Base-by-base conservation (phyloP, 306 rosid species). In the Cucurbita pepo region DNA sequence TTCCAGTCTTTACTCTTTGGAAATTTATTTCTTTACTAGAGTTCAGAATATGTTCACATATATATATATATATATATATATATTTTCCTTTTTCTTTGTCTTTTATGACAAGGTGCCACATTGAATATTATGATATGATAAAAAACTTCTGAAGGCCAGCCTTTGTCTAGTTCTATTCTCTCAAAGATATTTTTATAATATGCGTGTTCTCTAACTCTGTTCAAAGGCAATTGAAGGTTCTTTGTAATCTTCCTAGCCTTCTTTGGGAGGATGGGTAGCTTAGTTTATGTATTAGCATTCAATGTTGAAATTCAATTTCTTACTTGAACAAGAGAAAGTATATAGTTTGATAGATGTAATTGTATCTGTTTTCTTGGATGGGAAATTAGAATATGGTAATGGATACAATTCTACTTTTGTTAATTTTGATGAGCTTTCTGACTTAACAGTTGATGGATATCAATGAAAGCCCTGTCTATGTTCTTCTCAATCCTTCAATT, bases 391-490 rank as follows among this genome's bases (percentile, higher is more conserved):
- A 50, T 15, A 30, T 9, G 47, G 3, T 45, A 43, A 41, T 66
- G 30, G 38, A 69, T 67, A 7, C 10, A 12, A 30, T 69, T 50
- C 47, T 48, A 50, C 45, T 3, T 3, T 7, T 38, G 44, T 71
- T 73, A 19, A 73, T 85, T 56, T 8, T 67, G 43, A 58, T 52
- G 65, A 36, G 52, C 77, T 43, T 67, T 71, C 58, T 22, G 71
- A 16, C 74, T 79, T 30, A 50, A 78, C 96, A 93, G 98, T 76
- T 93, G 86, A 93, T 93, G 98, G 98, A 90, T 76, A 84, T 93
- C 65, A 93, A 93, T 74, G 97, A 90, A 83, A 93, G 91, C 80
- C 98, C 97, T 21, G 96, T 93, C 73, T 93, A 93, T 85, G 93
- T 90, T 40, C 93, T 93, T 57, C 97, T 93, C 72, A 88, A 90